These are phyloP conservation scores for Myriosclerotinia duriaeana DNA, from an alignment of 2,329 filamentous ascomycete genomes.

Conservation along the genomic window DNA sequence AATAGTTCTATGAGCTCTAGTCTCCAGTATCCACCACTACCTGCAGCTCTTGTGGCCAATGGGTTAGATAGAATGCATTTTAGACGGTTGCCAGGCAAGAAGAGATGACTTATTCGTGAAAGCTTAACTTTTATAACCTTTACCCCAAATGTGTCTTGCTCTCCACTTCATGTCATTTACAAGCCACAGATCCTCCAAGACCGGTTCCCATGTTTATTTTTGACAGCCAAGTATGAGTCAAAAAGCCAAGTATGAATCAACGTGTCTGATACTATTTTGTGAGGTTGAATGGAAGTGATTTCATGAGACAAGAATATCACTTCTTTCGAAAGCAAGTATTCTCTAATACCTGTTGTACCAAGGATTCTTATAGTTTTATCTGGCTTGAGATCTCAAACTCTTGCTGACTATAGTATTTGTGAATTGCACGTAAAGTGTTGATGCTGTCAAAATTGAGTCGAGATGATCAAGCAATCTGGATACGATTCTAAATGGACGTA, in stretches of 20 bases:
- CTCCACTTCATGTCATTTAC: not conserved
- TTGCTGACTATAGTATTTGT: not conserved
- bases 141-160: too few relatives aligned
- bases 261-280: not conserved
- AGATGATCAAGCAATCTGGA: not conserved
- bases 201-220: not conserved
- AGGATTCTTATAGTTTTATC: not conserved
- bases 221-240: too few relatives aligned
- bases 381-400: not conserved
- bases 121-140: too few relatives aligned
- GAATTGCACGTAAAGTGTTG: not conserved
- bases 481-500: not conserved
- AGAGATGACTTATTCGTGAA: too few relatives aligned
- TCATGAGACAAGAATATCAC: too few relatives aligned
- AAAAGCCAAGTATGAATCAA: not conserved
- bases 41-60: not conserved
- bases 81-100: not conserved
- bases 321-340: not conserved
- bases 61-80: not conserved
- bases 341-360: not conserved
- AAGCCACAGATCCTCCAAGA: not conserved
- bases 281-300: too few relatives aligned
- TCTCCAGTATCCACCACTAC: not conserved
- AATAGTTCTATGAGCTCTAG: not conserved
- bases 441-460: not conserved